Base-by-base conservation (phyloP, 768 basidiomycete genomes). In the Termitomyces sp. region DNA sequence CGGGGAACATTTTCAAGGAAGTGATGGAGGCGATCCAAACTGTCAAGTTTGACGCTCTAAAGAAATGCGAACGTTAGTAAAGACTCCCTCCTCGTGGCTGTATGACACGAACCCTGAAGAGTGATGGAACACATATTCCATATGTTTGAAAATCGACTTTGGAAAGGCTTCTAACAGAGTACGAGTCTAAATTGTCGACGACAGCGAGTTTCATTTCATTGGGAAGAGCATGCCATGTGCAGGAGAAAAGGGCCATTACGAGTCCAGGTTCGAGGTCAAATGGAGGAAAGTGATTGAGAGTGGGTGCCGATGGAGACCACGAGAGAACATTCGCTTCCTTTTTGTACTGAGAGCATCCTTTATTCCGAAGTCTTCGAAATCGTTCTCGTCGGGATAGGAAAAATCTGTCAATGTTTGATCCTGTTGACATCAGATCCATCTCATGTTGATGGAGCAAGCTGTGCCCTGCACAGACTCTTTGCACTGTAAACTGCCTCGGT, bases 141-240 rank as follows among this genome's bases (percentile, higher is more conserved):
- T 86, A 85, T 22, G 80, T 78, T 31, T 73, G 61, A 27, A 73
- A 69, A 67, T 80, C 75, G 2, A 82, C 79, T 15, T 65, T 61
- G 16, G 87, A 73, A 57, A 88, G 73, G 0, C 76, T 64, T 22
- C 73, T 68, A 32, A 81, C 67, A 54, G 81, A 80, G 57, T 63
- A 53, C 20, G 65, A 59, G 43, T 74, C 75, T 57, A 88, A 77
- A 54, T 68, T 64, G 41, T 74, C 78, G 43, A 85, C 68, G 66
- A 90, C 61, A 25, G 78, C 71, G 60, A 85, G 75, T 69, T 82
- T 83, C 67, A 90, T 82, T 59, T 90, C 88, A 0, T 73, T 72
- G 42, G 88, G 88, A 59, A 90, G 83, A 22, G 66, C 47, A 56
- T 74, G 63, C 88, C 88, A 89, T 60, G 71, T 62, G 50, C 60